Evolutionary conservation across 495 filamentous ascomycete species (phyloP), one percentile per base, ranked within the genome.

Genomic region (Aspergillus asperescens): DNA sequence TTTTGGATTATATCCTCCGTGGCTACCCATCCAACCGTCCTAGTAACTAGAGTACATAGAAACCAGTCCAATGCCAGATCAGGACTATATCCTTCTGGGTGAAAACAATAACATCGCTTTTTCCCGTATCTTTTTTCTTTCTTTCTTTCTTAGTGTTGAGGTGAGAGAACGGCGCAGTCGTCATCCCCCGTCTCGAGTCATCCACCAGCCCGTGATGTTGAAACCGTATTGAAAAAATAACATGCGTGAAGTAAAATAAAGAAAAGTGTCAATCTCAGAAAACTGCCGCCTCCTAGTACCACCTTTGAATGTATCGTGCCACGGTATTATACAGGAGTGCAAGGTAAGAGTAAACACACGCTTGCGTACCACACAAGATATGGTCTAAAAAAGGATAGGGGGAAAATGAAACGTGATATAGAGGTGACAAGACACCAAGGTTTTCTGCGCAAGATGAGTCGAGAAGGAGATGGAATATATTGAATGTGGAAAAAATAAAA

Each of bases 271-370:
- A 46, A 56, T 50, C 49, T 44, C 27, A 43, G 20, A 53, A 45
- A 46, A 56, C 47, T 10, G 16, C 44, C 38, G 40, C 49, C 37
- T 52, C 45, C 50, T 52, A 52, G 50, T 39, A 51, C 57, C 54
- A 57, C 54, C 59, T 62, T 62, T 62, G 56, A 50, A 43, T 38
- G 54, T 51, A 54, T 54, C 49, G 51, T 50, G 50, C 54, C 56
- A 54, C 35, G 45, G 50, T 63, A 62, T 55, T 60, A 58, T 60
- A 63, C 57, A 62, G 53, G 54, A 62, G 54, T 50, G 54, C 48
- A 52, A 62, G 48, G 29, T 40, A 55, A 55, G 35, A 50, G 31
- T 48, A 24, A 55, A 41, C 41, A 55, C 41, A 37, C 18, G 48
- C 39, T 39, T 46, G 38, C 40, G 19, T 32, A 43, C 23, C 24